Evolutionary conservation across 805 yeast genomes (phyloP), one percentile per base, ranked within the genome.

Genomic region (Saccharomyces cerevisiae): DNA sequence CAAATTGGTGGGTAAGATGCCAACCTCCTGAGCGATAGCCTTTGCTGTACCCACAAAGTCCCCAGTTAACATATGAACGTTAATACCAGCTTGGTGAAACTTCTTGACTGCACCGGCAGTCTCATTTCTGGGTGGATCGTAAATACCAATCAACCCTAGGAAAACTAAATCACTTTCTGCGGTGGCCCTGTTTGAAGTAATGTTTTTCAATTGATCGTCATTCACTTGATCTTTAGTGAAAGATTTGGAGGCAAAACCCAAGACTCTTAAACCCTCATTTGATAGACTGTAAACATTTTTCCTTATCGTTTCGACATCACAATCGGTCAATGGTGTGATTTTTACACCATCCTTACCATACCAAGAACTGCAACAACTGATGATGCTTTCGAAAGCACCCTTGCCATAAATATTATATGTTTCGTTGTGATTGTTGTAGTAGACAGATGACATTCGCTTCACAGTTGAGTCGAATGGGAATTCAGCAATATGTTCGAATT

Each of bases 21-120:
- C 98, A 57, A 92, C 87, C 70, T 89, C 91, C 58, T 77, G 80
- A 2, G 96, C 97, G 70, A 91, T 89, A 54, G 89, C 85, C 22
- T 78, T 70, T 2, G 96, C 96, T 11, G 97, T 89, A 22, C 87
- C 83, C 54, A 91, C 96, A 50, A 87, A 80, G 71, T 91, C 97
- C 63, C 97, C 97, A 8, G 99, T 94, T 60, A 94, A 88, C 98
- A 94, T 94, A 53, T 92, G 88, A n/a, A 94, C 95, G 62, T 89
- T 95, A 47, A 94, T 97, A 49, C 98, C 97, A 54, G 97, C 96
- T 63, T 83, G 82, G 77, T 90, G 82, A 57, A 94, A 79, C 59
- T 81, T 76, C 32, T 87, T 78, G 53, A 94, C 82, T 0, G 97
- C 87, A 51, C 77, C 75, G 41, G 82, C 79, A 6, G 94, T 97